Evolutionary conservation across 495 filamentous ascomycete species (phyloP).

Genomic region (Penicillium paradoxum): DNA sequence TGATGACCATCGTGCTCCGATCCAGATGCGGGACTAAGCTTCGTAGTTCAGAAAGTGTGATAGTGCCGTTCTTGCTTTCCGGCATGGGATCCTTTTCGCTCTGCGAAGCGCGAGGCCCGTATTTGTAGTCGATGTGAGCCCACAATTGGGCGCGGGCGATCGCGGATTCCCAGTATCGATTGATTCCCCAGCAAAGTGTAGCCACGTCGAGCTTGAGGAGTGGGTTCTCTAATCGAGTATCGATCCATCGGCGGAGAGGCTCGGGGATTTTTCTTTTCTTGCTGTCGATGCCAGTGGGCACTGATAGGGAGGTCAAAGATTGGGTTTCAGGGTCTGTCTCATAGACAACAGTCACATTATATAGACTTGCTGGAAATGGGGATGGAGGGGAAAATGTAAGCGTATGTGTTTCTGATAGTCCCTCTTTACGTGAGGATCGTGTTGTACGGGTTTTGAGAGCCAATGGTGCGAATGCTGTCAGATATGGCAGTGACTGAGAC

Average conservation of each 20-base stretch:
- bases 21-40: constrained; percentile 36
- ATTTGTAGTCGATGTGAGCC: constrained; percentile 30
- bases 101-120: constrained; percentile 4
- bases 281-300: constrained; percentile 17
- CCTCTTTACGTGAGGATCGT: constrained; percentile 11
- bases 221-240: constrained; percentile 30
- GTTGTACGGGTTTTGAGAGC: constrained; percentile 27
- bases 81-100: not conserved
- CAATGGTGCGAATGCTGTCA: constrained; percentile 37
- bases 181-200: constrained; percentile 42
- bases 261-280: constrained; percentile 26
- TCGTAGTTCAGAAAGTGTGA: constrained; percentile 26
- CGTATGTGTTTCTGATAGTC: constrained; percentile 33
- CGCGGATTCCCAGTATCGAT: constrained; percentile 40
- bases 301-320: constrained; percentile 29
- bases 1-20: constrained; percentile 38
- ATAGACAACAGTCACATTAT: constrained; percentile 33
- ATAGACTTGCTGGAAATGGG: constrained; percentile 37
- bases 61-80: constrained; percentile 3
- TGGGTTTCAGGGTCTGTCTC: constrained; percentile 40
- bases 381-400: constrained; percentile 32
- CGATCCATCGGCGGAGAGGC: constrained; percentile 39
- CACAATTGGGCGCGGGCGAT: constrained; percentile 37
- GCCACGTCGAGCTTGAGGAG: constrained; percentile 38
- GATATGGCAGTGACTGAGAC: constrained; percentile 28